These are phyloP conservation scores for Oxytropis ochrocephala DNA, from an alignment of 306 rosid species.

Conservation along the genomic window DNA sequence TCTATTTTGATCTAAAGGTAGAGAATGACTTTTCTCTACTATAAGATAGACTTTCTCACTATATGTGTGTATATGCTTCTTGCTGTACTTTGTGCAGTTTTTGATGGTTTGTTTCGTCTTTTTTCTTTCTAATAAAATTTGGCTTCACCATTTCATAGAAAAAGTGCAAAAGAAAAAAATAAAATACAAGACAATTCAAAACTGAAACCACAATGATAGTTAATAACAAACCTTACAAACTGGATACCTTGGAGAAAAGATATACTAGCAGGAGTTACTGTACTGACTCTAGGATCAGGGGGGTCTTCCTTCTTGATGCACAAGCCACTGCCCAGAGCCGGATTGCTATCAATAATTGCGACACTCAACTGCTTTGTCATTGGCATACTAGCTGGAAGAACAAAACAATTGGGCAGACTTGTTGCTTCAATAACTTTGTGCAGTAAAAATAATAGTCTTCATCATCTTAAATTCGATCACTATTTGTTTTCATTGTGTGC, in stretches of 20 bases:
- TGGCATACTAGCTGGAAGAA: slow-evolving; percentile 73
- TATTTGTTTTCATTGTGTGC: background rate
- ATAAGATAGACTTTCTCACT: no score
- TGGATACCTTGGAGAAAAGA: slow-evolving; percentile 76
- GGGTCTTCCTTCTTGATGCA: slow-evolving; percentile 65
- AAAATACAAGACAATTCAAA: background rate
- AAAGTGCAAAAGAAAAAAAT: background rate
- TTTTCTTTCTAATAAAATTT: slow-evolving; percentile 1
- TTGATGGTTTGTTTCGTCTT: background rate
- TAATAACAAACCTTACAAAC: slow-evolving; percentile 5
- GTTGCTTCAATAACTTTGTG: background rate
- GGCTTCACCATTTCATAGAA: background rate
- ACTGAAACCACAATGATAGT: background rate
- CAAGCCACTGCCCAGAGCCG: slow-evolving; percentile 47
- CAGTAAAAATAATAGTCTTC: background rate
- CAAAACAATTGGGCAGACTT: background rate
- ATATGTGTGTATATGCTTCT: background rate
- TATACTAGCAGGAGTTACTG: slow-evolving; percentile 84
- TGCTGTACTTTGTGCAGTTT: background rate
- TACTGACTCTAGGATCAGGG: slow-evolving; percentile 95
- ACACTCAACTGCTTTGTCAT: slow-evolving; percentile 83
- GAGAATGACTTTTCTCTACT: no score
- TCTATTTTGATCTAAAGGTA: no score
- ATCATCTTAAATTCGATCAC: slow-evolving; percentile 2
- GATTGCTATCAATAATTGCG: slow-evolving; percentile 95